Base-by-base conservation (phyloP, 305 asterid genomes). In the Fraxinus nigra region DNA sequence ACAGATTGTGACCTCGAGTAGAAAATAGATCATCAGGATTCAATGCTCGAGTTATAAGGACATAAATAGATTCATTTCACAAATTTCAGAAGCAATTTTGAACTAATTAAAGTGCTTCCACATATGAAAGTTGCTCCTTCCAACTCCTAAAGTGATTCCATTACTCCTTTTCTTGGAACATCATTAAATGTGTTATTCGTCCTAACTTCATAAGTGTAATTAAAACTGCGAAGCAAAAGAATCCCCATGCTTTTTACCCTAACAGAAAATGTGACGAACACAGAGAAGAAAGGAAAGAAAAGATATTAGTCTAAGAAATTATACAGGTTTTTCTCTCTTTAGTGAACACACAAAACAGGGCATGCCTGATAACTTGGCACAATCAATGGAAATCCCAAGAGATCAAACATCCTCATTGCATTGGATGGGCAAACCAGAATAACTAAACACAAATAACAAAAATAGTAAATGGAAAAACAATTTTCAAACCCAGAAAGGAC, bases 1-100 rank as follows among this genome's bases (percentile, higher is more conserved):
- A 75, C 72, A 54, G 73, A 81, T 48, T 56, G 74, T 28, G 74
- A 30, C 74, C 74, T 80, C 78, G 22, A 77, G 80, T 76, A 16
- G 43, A 5, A 5, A 70, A 32, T 16, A 70, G 75, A 63, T 63
- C 16, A 65, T 9, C 34, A 65, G 34, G 72, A 26, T 65, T 65
- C 34, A 24, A 9, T 65, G 72, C 63, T 78, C 18, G 70, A 77
- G 74, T 78, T 72, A 16, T 73, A 34, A 28, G 81, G 75, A 51
- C 77, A 65, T 65, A 3, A 65, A n/a, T 82, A 40, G 74, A 70
- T 59, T 78, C n/a, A 79, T 59, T 69, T 63, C 72, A 59, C 56
- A 63, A 56, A 77, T 77, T 70, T 56, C 61, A 72, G 82, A 54
- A 75, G 65, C 24, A 63, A 56, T 40, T 72, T n/a, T 26, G 61